These are phyloP conservation scores for Austropuccinia psidii DNA, from an alignment of 1,284 basidiomycete species.

Conservation along the genomic window DNA sequence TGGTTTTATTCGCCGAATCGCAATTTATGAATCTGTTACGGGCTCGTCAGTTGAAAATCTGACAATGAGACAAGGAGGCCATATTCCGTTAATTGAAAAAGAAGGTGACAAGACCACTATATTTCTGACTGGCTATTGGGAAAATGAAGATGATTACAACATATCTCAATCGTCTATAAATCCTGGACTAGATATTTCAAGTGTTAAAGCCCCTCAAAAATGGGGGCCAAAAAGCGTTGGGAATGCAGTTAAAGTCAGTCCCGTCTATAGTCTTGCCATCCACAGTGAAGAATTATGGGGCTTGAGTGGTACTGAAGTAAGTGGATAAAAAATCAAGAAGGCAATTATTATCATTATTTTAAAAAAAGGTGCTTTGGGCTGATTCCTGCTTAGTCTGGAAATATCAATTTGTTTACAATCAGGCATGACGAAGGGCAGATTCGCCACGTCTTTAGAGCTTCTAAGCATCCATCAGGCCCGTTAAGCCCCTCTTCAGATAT, in stretches of 20 bases:
- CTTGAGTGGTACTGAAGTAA: slow-evolving; percentile 70
- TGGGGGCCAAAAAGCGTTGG: slow-evolving; percentile 41
- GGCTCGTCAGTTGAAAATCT: slow-evolving; percentile 79
- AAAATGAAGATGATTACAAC: slow-evolving; percentile 48
- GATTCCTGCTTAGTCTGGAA: slow-evolving; percentile 58
- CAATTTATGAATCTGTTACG: slow-evolving; percentile 78
- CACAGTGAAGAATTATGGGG: slow-evolving; percentile 86
- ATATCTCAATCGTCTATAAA: slow-evolving; percentile 30
- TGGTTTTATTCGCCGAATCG: slow-evolving; percentile 65
- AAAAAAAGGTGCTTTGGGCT: slow-evolving; percentile 18
- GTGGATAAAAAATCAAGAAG: slow-evolving; percentile 45
- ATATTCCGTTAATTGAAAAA: slow-evolving; percentile 71
- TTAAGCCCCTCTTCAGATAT: slow-evolving; percentile 27
- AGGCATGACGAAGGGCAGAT: slow-evolving; percentile 81
- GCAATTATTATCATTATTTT: slow-evolving; percentile 36
- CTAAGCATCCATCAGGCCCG: slow-evolving; percentile 47
- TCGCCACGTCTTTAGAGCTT: slow-evolving; percentile 61
- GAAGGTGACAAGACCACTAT: slow-evolving; percentile 87
- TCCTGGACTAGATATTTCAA: slow-evolving; percentile 29
- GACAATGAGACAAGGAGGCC: slow-evolving; percentile 78
- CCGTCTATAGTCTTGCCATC: slow-evolving; percentile 77
- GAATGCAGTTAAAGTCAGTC: slow-evolving; percentile 56
- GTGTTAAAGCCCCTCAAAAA: slow-evolving; percentile 1
- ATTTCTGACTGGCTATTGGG: slow-evolving; percentile 80
- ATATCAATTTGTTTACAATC: slow-evolving; percentile 82